A percentile compares a stretch with the other conserved stretches of the same genome.
These are phyloP conservation scores for Trichoderma sp. DNA, from an alignment of 2,329 filamentous ascomycete species.

Conservation along the genomic window DNA sequence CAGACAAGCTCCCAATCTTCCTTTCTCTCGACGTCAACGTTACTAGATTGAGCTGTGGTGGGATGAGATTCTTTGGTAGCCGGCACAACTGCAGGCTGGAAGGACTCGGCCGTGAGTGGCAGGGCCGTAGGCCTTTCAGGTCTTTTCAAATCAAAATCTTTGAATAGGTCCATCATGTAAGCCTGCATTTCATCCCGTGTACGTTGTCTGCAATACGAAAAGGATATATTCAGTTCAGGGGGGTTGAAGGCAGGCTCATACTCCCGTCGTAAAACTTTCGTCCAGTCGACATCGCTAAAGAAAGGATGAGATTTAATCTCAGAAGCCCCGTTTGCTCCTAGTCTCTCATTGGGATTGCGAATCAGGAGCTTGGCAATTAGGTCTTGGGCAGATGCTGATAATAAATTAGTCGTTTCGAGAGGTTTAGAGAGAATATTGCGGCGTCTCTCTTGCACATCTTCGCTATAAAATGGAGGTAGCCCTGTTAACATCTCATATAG, in stretches of 20 bases:
- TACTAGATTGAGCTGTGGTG: no score
- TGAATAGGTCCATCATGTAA: no score
- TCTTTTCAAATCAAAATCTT: no score
- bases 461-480: background rate
- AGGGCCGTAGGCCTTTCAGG: no score
- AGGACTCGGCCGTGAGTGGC: no score
- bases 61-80: no score
- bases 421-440: conserved; percentile 9
- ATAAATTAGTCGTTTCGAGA: background rate
- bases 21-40: no score
- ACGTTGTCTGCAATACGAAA: no score
- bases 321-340: background rate
- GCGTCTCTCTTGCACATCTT: no score
- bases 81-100: no score
- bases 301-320: conserved; percentile 6
- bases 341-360: background rate
- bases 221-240: background rate
- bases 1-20: no score
- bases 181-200: no score
- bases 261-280: background rate
- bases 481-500: conserved; percentile 1
- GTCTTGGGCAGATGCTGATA: background rate
- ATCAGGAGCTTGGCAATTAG: background rate
- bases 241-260: background rate
- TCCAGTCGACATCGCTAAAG: conserved; percentile 1